Percentiles rank a stretch among this genome's conserved stretches.
phyloP scores from a whole-genome alignment of 1,284 basidiomycete species.

The Leucoagaricus sp. region DNA sequence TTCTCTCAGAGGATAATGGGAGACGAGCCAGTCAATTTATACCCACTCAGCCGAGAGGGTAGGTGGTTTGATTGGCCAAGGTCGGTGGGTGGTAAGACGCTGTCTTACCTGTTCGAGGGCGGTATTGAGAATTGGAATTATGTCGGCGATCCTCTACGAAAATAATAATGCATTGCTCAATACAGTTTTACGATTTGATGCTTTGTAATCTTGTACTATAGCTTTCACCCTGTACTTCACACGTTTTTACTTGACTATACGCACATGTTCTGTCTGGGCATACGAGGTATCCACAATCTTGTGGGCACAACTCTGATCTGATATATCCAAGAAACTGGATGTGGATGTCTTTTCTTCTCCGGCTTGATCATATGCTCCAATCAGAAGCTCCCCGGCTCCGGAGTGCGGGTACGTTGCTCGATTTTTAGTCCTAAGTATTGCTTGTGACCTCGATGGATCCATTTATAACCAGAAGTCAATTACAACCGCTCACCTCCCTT shows the following conservation, averaged over 20 bases:
- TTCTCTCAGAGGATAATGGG: neutral
- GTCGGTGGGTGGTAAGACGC: too few relatives aligned
- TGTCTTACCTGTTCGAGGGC: too few relatives aligned
- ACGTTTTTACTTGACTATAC: neutral
- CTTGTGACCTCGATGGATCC: conserved; percentile 1
- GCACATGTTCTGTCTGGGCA: too few relatives aligned
- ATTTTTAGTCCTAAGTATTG: neutral
- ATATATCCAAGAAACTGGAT: neutral
- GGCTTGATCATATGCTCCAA: conserved; percentile 1
- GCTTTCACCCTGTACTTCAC: neutral
- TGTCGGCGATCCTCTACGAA: too few relatives aligned
- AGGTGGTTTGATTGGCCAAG: neutral
- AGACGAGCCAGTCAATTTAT: neutral
- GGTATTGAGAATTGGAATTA: neutral
- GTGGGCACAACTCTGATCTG: neutral
- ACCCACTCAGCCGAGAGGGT: neutral
- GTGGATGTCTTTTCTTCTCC: neutral
- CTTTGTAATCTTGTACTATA: neutral
- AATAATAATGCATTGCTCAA: too few relatives aligned
- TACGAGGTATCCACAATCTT: too few relatives aligned
- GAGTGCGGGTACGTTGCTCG: neutral
- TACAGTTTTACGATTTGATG: neutral
- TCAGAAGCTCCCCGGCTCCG: neutral
- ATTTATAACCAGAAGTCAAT: neutral
- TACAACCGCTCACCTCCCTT: neutral